These are phyloP conservation scores for Fusarium chlamydosporum DNA, from an alignment of 2,329 filamentous ascomycete genomes.

Conservation along the genomic window DNA sequence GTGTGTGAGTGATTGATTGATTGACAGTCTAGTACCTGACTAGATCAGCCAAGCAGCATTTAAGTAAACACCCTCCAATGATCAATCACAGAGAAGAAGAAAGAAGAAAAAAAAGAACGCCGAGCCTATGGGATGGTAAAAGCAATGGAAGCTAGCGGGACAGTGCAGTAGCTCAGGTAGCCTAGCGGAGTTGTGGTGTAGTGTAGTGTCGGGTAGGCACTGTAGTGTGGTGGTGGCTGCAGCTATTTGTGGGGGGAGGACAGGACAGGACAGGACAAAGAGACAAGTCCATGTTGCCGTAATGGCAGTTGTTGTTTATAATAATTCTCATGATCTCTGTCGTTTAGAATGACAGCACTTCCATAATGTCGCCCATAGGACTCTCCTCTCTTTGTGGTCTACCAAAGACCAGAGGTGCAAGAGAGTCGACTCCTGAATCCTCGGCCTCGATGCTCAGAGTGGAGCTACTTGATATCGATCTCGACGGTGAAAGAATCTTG, in stretches of 20 bases:
- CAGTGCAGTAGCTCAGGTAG: conserved; percentile 7
- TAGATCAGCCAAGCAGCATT: conserved; percentile 33
- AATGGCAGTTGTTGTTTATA: conserved; percentile 4
- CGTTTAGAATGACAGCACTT: conserved; percentile 39
- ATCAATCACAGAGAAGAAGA: conserved; percentile 19
- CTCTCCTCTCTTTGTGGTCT: conserved; percentile 36
- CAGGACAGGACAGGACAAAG: conserved; percentile 7
- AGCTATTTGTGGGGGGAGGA: conserved; percentile 9
- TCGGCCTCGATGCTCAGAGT: conserved; percentile 43
- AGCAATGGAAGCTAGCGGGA: conserved; percentile 22
- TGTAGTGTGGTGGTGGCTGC: conserved; percentile 3
- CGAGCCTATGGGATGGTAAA: conserved; percentile 30
- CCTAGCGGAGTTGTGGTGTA: conserved; percentile 13
- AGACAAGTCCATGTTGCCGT: conserved; percentile 15
- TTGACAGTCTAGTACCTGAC: conserved; percentile 39
- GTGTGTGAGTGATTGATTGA: not conserved
- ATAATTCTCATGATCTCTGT: not conserved
- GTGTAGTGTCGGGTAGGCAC: too few relatives aligned
- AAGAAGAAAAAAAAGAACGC: conserved; percentile 28
- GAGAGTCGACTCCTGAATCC: conserved; percentile 29
- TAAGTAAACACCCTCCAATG: conserved; percentile 35
- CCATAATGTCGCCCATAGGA: conserved; percentile 44
- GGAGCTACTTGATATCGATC: conserved; percentile 43
- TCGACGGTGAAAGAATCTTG: conserved; percentile 38
- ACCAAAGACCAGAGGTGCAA: conserved; percentile 44